Base-by-base conservation (phyloP, 2,329 filamentous ascomycete genomes). In the Parastagonospora nodorum region DNA sequence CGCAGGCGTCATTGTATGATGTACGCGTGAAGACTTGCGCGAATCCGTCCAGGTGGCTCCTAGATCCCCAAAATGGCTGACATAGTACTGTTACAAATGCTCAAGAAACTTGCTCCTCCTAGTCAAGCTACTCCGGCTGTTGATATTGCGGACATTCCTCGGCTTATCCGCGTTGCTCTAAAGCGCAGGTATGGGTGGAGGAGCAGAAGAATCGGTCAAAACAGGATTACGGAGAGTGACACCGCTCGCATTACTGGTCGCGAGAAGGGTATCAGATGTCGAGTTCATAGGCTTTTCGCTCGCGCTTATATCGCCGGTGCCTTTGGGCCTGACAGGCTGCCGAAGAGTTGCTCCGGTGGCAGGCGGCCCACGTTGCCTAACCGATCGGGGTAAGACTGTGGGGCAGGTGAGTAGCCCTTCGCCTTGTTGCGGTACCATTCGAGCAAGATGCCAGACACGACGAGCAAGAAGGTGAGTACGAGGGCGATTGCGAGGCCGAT, bases 401-500 rank as follows among this genome's bases (percentile, higher is more conserved):
- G 87, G 31, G 90, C 89, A n/a, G 87, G 89, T 11, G 86, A 78
- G 61, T 95, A 95, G 42, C 91, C 90, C 69, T 93, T 88, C 42
- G 85, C 84, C 77, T 83, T 87, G 76, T 91, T 88, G 63, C 90
- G 84, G 53, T 88, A 80, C 53, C 89, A 85, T 75, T 94, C 90
- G 50, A 92, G 80, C 38, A 89, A 67, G 55, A 95, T 84, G 57
- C 90, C 90, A 15, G 83, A 83, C 42, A 89, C 81, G 45, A 95
- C 89, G 45, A 95, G 81, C 39, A 93, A 76, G 73, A 93, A 88
- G 64, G 90, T 90, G 53, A 93, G 77, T 27, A 80, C 89, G 1
- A 95, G 84, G 1, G 91, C 83, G 52, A 94, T 90, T 48, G 85
- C 90, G 31, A 95, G 84, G 15, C 85, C 86, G 58, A 95, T 93